Evolutionary conservation across 495 filamentous ascomycete species (phyloP), one percentile per base, ranked within the genome.

Genomic region (Daldinia grandis): DNA sequence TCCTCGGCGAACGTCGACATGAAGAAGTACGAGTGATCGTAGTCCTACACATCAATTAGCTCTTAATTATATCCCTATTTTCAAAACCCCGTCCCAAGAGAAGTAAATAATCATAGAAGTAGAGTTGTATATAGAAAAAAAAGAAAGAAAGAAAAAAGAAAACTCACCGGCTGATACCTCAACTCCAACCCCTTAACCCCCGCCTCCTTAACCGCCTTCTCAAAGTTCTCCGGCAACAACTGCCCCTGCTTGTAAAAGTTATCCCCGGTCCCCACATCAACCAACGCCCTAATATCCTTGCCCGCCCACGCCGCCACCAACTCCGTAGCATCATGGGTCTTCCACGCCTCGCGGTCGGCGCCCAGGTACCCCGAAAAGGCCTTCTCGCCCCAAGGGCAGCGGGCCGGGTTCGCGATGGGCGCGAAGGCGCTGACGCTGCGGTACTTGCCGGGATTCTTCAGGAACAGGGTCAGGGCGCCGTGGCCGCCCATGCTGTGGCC

Each of bases 401-500:
- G 87, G 42, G 81, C 84, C 5, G 95, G 95, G 81, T 98, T 99
- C 12, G 89, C 80, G 75, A 99, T 97, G 8, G 95, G 96, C 63
- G 95, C 94, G 76, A 97, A 97, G 2, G 95, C 95, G 50, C 88
- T 92, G 37, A 94, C 92, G 67, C 87, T 91, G 78, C 90, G 89
- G 83, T 97, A 99, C 82, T 88, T 89, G 15, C 91, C 93, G 1
- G 95, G 93, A 78, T 97, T 91, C 78, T 91, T 94, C 21, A 99
- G 86, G 81, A 91, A 98, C 72, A 98, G 80, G 56, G 93, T 97
- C 69, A 99, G 82, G 53, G 95, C 95, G 24, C 95, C 95, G 79
- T 98, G 95, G 0, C 95, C 95, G 72, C 95, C 95, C 95, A 99
- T 99, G 73, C 87, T 91, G 79, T 98, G 95, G 3, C 95, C 95